Evolutionary conservation across 768 basidiomycete species (phyloP).

Genomic region (Dictyophora rubrovolvata): DNA sequence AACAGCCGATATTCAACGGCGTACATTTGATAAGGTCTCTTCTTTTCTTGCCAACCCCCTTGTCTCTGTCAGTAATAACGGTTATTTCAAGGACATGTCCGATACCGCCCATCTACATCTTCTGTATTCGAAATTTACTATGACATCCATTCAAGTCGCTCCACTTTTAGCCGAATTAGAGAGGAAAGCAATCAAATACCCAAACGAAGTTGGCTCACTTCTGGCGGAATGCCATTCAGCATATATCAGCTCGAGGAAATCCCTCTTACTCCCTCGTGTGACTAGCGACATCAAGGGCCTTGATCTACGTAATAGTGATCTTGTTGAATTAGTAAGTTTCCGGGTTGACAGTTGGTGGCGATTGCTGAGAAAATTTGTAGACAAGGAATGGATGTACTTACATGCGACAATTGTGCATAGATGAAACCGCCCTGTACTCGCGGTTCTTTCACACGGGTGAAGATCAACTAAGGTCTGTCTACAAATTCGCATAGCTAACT

Average conservation of each 20-base stretch:
- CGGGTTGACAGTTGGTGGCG: neutral
- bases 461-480: constrained; percentile 54
- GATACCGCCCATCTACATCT: constrained; percentile 73
- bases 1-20: constrained; percentile 64
- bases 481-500: neutral
- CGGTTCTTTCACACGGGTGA: constrained; percentile 85
- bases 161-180: constrained; percentile 83
- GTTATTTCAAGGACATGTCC: constrained; percentile 54
- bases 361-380: constrained; percentile 28
- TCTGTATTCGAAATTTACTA: constrained; percentile 80
- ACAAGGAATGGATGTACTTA: constrained; percentile 89
- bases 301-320: constrained; percentile 67
- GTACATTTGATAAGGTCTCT: constrained; percentile 62
- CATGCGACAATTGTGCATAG: constrained; percentile 81
- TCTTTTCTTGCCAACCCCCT: neutral
- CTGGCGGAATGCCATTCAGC: constrained; percentile 81
- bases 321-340: constrained; percentile 70
- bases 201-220: constrained; percentile 74
- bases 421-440: constrained; percentile 80
- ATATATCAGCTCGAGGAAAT: constrained; percentile 67
- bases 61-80: neutral
- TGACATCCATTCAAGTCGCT: constrained; percentile 57
- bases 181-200: constrained; percentile 60
- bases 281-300: constrained; percentile 74
- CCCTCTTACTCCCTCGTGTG: constrained; percentile 62